Conservation (phyloP, 2,329 filamentous ascomycete genomes). For the Exophiala dermatitidis region DNA sequence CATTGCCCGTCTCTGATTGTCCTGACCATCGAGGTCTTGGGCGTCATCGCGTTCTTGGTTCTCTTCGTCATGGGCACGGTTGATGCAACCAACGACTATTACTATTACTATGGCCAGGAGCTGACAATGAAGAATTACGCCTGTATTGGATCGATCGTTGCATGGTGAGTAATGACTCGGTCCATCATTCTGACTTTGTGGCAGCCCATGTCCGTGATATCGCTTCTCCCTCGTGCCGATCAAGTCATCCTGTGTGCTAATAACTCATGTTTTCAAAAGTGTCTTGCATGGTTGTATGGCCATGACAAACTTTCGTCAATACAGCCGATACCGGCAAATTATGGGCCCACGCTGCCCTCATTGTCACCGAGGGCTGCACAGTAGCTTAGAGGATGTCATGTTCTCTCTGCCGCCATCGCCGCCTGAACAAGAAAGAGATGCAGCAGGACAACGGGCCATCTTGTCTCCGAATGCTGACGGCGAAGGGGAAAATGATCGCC, state of each 20-base stretch:
- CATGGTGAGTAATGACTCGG: slow-evolving; percentile 9
- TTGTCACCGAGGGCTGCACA: slow-evolving; percentile 8
- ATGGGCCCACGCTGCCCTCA: slow-evolving; percentile 10
- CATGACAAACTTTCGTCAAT: slow-evolving; percentile 2
- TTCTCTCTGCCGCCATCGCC: slow-evolving; percentile 4
- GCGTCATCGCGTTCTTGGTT: slow-evolving; percentile 10
- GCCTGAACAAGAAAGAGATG: neutral
- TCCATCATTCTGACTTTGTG: neutral
- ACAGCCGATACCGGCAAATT: slow-evolving; percentile 14
- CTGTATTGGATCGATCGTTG: slow-evolving; percentile 10
- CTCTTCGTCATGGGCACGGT: slow-evolving; percentile 12
- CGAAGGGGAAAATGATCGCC: slow-evolving; percentile 11
- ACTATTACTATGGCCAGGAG: neutral
- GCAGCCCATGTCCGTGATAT: neutral
- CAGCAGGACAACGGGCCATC: slow-evolving; percentile 4
- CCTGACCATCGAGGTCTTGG: slow-evolving; percentile 6
- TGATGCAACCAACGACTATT: neutral
- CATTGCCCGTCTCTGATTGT: slow-evolving; percentile 5
- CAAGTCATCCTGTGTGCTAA: neutral
- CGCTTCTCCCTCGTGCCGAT: neutral
- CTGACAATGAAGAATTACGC: slow-evolving; percentile 8
- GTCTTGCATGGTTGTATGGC: slow-evolving; percentile 10
- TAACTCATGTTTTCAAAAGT: neutral
- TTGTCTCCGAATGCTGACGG: slow-evolving; percentile 12
- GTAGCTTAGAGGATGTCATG: neutral